Percentiles rank a stretch among this genome's conserved stretches.
Evolutionary conservation across 306 rosid genomes (phyloP).

Genomic region (Lupinus albus): DNA sequence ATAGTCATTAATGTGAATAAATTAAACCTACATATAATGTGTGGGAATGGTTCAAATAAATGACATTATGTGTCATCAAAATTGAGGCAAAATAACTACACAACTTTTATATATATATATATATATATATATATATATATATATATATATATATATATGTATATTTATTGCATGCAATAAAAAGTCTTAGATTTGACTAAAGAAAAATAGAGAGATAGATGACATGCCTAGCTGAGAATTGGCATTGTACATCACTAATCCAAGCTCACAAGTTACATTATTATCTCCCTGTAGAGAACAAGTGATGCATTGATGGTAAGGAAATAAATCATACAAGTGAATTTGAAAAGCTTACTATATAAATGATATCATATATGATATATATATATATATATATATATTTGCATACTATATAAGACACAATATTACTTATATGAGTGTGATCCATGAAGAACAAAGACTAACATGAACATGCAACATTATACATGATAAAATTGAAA

Average conservation of each 20-base stretch:
- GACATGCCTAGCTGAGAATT: not conserved
- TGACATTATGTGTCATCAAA: not conserved
- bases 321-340: not conserved
- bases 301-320: not conserved
- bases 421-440: too few species aligned
- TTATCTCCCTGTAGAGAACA: constrained; percentile 1
- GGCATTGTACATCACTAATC: not conserved
- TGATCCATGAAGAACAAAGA: not conserved
- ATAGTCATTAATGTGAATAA: not conserved
- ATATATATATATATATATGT: too few species aligned
- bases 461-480: too few species aligned
- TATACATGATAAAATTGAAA: too few species aligned
- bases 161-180: too few species aligned
- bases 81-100: not conserved
- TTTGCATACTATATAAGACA: too few species aligned
- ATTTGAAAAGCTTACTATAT: not conserved
- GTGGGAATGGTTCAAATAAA: not conserved
- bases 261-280: not conserved
- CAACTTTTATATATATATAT: not conserved
- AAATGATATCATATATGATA: not conserved
- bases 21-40: not conserved
- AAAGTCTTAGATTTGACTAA: not conserved
- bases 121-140: too few species aligned
- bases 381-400: too few species aligned
- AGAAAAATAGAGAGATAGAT: too few species aligned